phyloP scores from a whole-genome alignment of 1,284 basidiomycete genomes.

The Trametes hirsuta region DNA sequence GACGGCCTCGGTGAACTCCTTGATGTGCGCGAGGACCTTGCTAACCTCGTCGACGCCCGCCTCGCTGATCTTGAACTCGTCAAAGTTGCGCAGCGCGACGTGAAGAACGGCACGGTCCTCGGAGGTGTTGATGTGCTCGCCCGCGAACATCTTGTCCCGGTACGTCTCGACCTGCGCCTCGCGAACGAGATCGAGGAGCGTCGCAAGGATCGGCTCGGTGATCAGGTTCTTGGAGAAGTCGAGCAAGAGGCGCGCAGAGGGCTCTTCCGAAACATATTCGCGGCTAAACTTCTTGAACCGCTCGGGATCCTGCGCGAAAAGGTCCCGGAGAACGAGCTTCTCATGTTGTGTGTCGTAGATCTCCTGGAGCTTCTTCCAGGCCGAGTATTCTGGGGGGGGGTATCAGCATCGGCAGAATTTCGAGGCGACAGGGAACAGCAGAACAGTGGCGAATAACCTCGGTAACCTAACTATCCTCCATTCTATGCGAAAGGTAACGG shows the following conservation, averaged over 20 bases:
- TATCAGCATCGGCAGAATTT: not conserved
- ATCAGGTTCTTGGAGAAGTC: slow-evolving; percentile 98
- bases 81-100: slow-evolving; percentile 90
- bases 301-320: slow-evolving; percentile 86
- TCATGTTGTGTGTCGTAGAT: slow-evolving; percentile 79
- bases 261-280: slow-evolving; percentile 73
- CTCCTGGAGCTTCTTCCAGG: slow-evolving; percentile 92
- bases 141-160: slow-evolving; percentile 93
- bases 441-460: too few relatives aligned
- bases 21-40: slow-evolving; percentile 89
- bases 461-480: too few relatives aligned
- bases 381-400: slow-evolving; percentile 66
- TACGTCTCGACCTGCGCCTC: slow-evolving; percentile 88
- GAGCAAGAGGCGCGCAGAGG: slow-evolving; percentile 82
- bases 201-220: slow-evolving; percentile 81
- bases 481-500: too few relatives aligned
- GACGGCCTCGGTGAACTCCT: slow-evolving; percentile 85
- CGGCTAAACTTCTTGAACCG: slow-evolving; percentile 89
- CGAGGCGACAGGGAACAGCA: too few relatives aligned
- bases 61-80: slow-evolving; percentile 78
- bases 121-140: slow-evolving; percentile 98
- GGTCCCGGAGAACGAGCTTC: slow-evolving; percentile 85
- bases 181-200: slow-evolving; percentile 79
- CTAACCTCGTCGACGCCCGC: slow-evolving; percentile 83
- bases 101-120: slow-evolving; percentile 97